Evolutionary conservation across 2,329 filamentous ascomycete genomes (phyloP).

Genomic region (Xylaria sp.): DNA sequence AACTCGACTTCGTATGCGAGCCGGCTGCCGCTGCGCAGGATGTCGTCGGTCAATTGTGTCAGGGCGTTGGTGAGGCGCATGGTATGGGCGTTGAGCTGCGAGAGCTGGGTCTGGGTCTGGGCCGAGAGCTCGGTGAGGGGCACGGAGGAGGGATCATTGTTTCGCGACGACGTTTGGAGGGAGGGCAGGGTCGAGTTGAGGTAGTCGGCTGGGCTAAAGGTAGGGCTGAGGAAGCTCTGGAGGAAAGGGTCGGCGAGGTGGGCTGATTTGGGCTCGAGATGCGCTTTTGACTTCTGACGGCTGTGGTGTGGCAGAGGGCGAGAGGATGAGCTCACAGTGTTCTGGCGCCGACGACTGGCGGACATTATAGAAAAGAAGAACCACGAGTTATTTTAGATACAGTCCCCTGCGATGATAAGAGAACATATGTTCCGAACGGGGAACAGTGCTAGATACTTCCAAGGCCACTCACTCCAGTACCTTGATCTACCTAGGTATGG

Average conservation of each 20-base stretch:
- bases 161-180: constrained; percentile 52
- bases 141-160: constrained; percentile 46
- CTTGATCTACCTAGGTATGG: too few species aligned
- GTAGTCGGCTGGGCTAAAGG: constrained; percentile 84
- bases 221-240: constrained; percentile 73
- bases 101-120: constrained; percentile 82
- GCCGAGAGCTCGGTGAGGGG: constrained; percentile 78
- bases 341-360: constrained; percentile 51
- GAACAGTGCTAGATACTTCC: too few species aligned
- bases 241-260: constrained; percentile 76
- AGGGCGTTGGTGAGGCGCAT: constrained; percentile 80
- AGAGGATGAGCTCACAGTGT: constrained; percentile 43
- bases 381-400: not conserved
- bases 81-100: constrained; percentile 87
- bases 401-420: not conserved
- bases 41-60: constrained; percentile 92
- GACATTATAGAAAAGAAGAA: constrained; percentile 34
- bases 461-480: too few species aligned
- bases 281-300: constrained; percentile 46
- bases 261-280: constrained; percentile 57
- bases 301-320: constrained; percentile 49
- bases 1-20: constrained; percentile 95
- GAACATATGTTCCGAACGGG: too few species aligned
- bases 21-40: constrained; percentile 83
- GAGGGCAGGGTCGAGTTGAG: constrained; percentile 80